A percentile compares a stretch with the other conserved stretches of the same genome.
Conservation (phyloP, 2,329 filamentous ascomycete genomes). For the Botryotinia narcissicola region DNA sequence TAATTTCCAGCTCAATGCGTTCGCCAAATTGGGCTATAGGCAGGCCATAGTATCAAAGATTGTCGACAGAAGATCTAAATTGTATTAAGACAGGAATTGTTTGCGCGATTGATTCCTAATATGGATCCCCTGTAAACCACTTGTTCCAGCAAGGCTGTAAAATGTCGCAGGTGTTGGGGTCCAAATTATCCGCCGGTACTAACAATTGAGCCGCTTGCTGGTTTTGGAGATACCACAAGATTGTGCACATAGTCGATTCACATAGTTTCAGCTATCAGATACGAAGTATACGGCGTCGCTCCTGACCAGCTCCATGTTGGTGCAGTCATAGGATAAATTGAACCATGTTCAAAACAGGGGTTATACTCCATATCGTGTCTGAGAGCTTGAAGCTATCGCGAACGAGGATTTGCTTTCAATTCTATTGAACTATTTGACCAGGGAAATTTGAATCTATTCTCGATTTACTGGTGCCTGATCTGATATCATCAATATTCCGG, state of each 20-base stretch:
- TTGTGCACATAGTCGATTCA: background rate
- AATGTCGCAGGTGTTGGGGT: slow-evolving; percentile 1
- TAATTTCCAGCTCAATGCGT: background rate
- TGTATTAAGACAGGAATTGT: background rate
- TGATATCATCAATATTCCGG: slow-evolving; percentile 8
- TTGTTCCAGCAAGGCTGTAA: background rate
- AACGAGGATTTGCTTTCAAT: background rate
- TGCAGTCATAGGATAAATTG: background rate
- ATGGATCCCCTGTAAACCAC: background rate
- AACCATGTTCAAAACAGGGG: background rate
- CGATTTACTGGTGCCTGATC: slow-evolving; percentile 12
- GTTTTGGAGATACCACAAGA: no score
- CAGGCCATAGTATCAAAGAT: background rate
- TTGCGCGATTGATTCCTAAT: background rate
- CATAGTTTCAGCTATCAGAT: background rate
- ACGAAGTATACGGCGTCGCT: background rate
- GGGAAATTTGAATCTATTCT: background rate
- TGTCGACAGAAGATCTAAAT: background rate
- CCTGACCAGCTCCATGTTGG: background rate
- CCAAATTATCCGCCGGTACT: background rate
- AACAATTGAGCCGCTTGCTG: background rate
- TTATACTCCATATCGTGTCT: background rate
- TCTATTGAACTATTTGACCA: background rate
- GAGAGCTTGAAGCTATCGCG: background rate
- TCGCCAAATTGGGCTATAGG: background rate